Percentiles rank a stretch among this genome's conserved stretches.
phyloP scores from a whole-genome alignment of 176 grass and related monocot species.

The Oryza meridionalis region DNA sequence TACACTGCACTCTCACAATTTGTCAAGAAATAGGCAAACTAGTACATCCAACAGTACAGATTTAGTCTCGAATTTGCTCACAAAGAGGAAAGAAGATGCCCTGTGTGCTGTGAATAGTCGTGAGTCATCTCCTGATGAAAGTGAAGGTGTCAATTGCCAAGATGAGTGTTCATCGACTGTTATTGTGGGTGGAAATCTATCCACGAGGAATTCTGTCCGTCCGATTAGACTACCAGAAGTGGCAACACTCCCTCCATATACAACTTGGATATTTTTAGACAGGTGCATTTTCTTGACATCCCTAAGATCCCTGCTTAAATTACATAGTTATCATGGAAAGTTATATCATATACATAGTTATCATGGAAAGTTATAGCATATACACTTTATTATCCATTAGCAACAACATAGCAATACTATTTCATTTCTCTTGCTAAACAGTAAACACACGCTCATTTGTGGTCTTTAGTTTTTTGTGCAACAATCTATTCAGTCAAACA shows the following conservation, averaged over 20 bases:
- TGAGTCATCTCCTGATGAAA: slow-evolving; percentile 56
- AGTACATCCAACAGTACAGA: slow-evolving; percentile 56
- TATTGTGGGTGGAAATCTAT: slow-evolving; percentile 65
- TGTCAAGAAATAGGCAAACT: slow-evolving; percentile 64
- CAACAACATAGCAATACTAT: background rate
- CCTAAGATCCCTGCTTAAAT: background rate
- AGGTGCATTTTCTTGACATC: slow-evolving; percentile 56
- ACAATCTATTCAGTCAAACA: background rate
- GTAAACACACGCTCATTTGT: background rate
- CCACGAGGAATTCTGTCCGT: slow-evolving; percentile 60
- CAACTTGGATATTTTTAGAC: slow-evolving; percentile 91
- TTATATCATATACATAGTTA: background rate
- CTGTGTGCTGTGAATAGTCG: slow-evolving; percentile 57
- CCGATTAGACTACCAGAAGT: slow-evolving; percentile 71
- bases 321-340: background rate
- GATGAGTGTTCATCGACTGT: slow-evolving; percentile 65
- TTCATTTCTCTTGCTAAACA: background rate
- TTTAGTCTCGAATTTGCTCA: slow-evolving; percentile 67
- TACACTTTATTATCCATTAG: background rate
- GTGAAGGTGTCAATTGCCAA: slow-evolving; percentile 62
- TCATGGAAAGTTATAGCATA: background rate
- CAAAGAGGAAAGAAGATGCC: slow-evolving; percentile 75
- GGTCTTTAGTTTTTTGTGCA: background rate
- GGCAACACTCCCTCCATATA: slow-evolving; percentile 68
- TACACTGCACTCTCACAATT: slow-evolving; percentile 61